Conservation (phyloP, 169 alveolate species). For the Plasmodium gaboni region DNA sequence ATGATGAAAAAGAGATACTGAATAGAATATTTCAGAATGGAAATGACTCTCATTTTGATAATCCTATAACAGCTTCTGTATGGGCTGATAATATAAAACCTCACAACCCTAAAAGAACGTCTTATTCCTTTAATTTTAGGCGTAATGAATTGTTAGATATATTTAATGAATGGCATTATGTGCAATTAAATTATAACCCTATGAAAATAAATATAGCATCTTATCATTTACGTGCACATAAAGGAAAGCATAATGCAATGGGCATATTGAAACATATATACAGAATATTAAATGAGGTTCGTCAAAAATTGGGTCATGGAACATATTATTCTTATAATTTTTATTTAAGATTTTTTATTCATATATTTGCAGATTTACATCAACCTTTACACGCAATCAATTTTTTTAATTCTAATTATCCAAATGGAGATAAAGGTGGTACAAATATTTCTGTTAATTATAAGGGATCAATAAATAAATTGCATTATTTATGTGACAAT, state of each 20-base stretch:
- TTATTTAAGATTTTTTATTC: conserved; percentile 84
- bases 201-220: not conserved
- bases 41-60: not conserved
- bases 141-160: conserved; percentile 31
- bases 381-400: conserved; percentile 87
- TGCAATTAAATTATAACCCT: conserved; percentile 25
- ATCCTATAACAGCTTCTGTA: conserved; percentile 26
- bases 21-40: conserved; percentile 14
- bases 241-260: conserved; percentile 40
- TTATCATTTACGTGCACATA: conserved; percentile 22
- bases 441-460: conserved; percentile 17
- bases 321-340: conserved; percentile 56
- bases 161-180: conserved; percentile 67
- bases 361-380: conserved; percentile 89
- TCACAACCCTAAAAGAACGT: not conserved
- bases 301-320: conserved; percentile 6
- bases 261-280: conserved; percentile 40
- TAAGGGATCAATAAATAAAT: not conserved
- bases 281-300: conserved; percentile 8
- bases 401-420: conserved; percentile 75
- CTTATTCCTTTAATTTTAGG: not conserved
- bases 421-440: conserved; percentile 89
- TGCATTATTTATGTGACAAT: conserved; percentile 51
- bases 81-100: conserved; percentile 51
- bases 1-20: conserved; percentile 5